phyloP scores from a whole-genome alignment of 2,329 filamentous ascomycete genomes.

The Gnomoniopsis sp. region DNA sequence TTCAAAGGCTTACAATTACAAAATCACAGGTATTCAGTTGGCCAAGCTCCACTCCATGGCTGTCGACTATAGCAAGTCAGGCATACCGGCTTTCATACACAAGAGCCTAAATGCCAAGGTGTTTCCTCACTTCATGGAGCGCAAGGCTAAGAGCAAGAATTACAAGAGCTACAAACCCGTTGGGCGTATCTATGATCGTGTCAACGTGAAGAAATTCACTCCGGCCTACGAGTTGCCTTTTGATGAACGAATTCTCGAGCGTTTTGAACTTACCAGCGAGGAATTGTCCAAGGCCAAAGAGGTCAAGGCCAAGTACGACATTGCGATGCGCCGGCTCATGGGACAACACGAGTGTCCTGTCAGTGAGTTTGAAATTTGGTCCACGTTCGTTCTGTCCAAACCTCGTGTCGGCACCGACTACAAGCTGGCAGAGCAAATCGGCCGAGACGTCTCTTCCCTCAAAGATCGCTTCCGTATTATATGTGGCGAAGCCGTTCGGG shows the following conservation, averaged over 20 bases:
- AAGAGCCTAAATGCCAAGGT: constrained; percentile 53
- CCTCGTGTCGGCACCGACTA: constrained; percentile 73
- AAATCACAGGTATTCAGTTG: constrained; percentile 57
- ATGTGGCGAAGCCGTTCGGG: constrained; percentile 59
- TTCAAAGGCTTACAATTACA: neutral
- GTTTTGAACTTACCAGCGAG: constrained; percentile 52
- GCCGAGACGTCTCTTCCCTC: constrained; percentile 61
- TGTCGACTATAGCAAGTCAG: constrained; percentile 93
- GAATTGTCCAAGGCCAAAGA: constrained; percentile 57
- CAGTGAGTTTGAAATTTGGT: constrained; percentile 91
- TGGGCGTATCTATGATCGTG: constrained; percentile 77
- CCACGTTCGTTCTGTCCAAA: constrained; percentile 76
- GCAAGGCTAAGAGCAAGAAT: constrained; percentile 45
- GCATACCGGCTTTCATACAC: constrained; percentile 68
- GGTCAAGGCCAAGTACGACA: constrained; percentile 77
- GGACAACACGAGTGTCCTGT: constrained; percentile 70
- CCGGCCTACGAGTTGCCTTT: constrained; percentile 73
- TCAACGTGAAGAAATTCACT: constrained; percentile 51
- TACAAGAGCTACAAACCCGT: constrained; percentile 72
- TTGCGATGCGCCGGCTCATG: constrained; percentile 73
- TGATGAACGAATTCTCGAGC: constrained; percentile 68
- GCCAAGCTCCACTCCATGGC: constrained; percentile 83
- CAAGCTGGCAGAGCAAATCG: constrained; percentile 82
- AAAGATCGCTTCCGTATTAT: constrained; percentile 65
- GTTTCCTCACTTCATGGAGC: constrained; percentile 91